Percentiles rank a stretch among this genome's conserved stretches.
Conservation (phyloP, 805 yeast species). For the Scheffersomyces ergatensis region DNA sequence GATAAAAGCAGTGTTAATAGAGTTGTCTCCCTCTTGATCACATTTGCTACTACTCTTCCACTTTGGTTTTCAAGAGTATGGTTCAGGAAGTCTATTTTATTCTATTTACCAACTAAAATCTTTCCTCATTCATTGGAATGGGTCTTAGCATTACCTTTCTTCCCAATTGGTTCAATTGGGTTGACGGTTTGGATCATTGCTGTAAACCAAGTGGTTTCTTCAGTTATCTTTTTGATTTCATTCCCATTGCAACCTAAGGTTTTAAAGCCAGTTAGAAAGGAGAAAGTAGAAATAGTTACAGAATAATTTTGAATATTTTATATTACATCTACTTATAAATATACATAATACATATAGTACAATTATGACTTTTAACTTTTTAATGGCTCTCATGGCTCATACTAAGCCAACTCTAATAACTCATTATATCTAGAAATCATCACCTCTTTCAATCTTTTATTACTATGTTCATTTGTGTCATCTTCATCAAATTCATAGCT, state of each 20-base stretch:
- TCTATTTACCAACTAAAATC: conserved; percentile 56
- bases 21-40: conserved; percentile 30
- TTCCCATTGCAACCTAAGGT: conserved; percentile 17
- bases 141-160: conserved; percentile 60
- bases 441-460: conserved; percentile 9
- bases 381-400: background rate
- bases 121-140: conserved; percentile 58
- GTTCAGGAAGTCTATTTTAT: conserved; percentile 53
- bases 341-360: background rate
- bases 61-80: conserved; percentile 47
- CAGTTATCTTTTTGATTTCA: conserved; percentile 15
- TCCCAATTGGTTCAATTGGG: conserved; percentile 62
- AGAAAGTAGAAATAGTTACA: conserved; percentile 5
- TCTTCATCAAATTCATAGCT: conserved; percentile 9
- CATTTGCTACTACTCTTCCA: conserved; percentile 44
- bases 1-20: conserved; percentile 33
- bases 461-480: background rate
- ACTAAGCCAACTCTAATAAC: background rate
- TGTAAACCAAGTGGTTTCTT: conserved; percentile 27
- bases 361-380: background rate
- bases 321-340: too few species aligned
- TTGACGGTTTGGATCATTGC: conserved; percentile 55
- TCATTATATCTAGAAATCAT: conserved; percentile 14
- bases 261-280: conserved; percentile 9
- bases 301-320: background rate